Evolutionary conservation across 2,329 filamentous ascomycete genomes (phyloP), one percentile per base, ranked within the genome.

Genomic region (Cadophora luteo-olivacea): DNA sequence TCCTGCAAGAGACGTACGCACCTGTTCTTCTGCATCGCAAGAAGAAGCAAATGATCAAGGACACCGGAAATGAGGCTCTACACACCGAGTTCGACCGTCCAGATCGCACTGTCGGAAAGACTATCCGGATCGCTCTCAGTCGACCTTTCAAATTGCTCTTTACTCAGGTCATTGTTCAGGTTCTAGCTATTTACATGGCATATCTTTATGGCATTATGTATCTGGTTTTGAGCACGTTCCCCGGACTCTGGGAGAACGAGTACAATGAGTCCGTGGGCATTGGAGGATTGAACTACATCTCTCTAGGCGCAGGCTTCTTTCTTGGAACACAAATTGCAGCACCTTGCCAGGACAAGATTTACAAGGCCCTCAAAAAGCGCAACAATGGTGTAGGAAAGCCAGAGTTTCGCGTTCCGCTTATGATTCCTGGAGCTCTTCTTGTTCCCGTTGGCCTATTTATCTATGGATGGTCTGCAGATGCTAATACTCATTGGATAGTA

Each of bases 401-500:
- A 0, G 90, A 92, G 72, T 89, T 87, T 73, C 85, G 89, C n/a
- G 81, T 90, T 0, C 89, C 88, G 0, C 79, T 90, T 1, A 86
- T 89, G 79, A 74, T 87, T 16, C 80, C 86, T 0, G 85, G 84
- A 0, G 83, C 84, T 0, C 49, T 90, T 0, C 70, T 89, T 1
- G 72, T 90, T 0, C 89, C 89, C 0, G 78, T 89, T 11, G 83
- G 85, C 0, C 79, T 89, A 0, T 83, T 88, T 70, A 81, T 83
- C 77, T 89, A 88, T 73, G 87, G 87, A 45, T 89, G 87, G 87
- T 80, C 81, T 0, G 85, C 85, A 0, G 80, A 87, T 60, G 80
- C 82, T 29, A 75, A 82, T 6, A 79, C 80, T 0, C 84, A 86
- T 72, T 89, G 86, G 85, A 85, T 89, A 36, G 78, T 86, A 22